phyloP scores from a whole-genome alignment of 2,329 filamentous ascomycete species.

The Thermothelomyces thermophilus region DNA sequence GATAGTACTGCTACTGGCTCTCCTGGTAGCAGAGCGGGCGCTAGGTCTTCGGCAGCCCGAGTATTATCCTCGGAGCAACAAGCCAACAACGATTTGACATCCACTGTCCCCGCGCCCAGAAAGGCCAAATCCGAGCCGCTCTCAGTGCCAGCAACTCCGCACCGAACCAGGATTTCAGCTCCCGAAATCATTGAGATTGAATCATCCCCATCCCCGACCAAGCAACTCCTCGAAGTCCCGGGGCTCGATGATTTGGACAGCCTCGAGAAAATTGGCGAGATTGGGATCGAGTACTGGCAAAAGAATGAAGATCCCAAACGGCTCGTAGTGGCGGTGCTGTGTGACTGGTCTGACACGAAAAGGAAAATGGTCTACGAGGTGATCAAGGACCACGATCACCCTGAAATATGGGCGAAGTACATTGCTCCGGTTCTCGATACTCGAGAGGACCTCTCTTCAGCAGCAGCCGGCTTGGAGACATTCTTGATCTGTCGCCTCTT shows the following conservation, averaged over 20 bases:
- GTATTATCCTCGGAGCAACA: neutral
- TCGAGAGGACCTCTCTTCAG: slow-evolving; percentile 9
- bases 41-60: neutral
- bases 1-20: neutral
- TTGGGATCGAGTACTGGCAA: slow-evolving; percentile 22
- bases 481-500: slow-evolving; percentile 23
- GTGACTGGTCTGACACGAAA: slow-evolving; percentile 20
- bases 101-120: neutral
- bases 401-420: slow-evolving; percentile 27
- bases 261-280: slow-evolving; percentile 16
- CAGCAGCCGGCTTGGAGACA: neutral
- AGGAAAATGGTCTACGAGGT: slow-evolving; percentile 25
- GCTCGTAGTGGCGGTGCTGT: slow-evolving; percentile 29
- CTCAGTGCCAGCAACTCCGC: slow-evolving; percentile 2
- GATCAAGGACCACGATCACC: slow-evolving; percentile 6
- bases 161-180: neutral
- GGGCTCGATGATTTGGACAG: slow-evolving; percentile 10
- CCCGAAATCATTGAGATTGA: slow-evolving; percentile 14
- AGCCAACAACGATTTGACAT: neutral
- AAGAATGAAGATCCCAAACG: slow-evolving; percentile 21
- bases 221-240: slow-evolving; percentile 6
- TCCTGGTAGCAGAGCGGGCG: neutral
- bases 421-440: slow-evolving; percentile 21
- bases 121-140: slow-evolving; percentile 12
- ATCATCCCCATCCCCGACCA: slow-evolving; percentile 5